Conservation (phyloP, 129 eudicot species). For the Flaveria ramosissima region DNA sequence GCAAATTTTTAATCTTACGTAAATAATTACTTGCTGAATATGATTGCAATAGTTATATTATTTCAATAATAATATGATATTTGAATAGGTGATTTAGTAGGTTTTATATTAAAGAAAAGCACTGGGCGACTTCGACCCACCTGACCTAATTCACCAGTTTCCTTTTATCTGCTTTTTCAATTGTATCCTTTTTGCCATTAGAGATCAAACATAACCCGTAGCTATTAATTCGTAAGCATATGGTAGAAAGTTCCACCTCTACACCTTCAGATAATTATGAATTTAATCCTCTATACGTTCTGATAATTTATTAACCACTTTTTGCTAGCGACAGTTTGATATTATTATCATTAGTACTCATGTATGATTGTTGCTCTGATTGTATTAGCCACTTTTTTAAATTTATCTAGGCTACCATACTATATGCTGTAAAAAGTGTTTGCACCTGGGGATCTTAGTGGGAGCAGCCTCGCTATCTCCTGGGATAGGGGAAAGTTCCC, state of each 20-base stretch:
- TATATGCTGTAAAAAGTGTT: too few species aligned
- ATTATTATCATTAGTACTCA: too few species aligned
- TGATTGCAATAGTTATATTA: background rate
- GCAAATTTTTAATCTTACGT: background rate
- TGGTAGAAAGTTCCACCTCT: background rate
- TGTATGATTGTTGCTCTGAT: too few species aligned
- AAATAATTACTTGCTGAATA: background rate
- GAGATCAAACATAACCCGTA: background rate
- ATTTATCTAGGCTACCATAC: too few species aligned
- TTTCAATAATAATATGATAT: background rate
- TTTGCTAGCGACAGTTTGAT: too few species aligned
- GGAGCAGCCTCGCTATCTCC: too few species aligned
- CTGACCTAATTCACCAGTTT: background rate
- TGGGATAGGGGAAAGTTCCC: too few species aligned
- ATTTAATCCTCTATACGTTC: background rate
- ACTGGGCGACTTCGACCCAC: background rate
- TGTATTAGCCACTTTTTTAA: too few species aligned
- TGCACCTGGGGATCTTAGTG: too few species aligned
- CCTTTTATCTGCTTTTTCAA: background rate
- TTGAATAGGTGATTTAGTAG: background rate
- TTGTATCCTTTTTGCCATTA: background rate
- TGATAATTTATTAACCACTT: too few species aligned
- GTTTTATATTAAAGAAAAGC: background rate
- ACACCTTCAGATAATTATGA: background rate
- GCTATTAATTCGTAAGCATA: background rate